Evolutionary conservation across 2,329 filamentous ascomycete species (phyloP).

Genomic region (Aureobasidium musti): DNA sequence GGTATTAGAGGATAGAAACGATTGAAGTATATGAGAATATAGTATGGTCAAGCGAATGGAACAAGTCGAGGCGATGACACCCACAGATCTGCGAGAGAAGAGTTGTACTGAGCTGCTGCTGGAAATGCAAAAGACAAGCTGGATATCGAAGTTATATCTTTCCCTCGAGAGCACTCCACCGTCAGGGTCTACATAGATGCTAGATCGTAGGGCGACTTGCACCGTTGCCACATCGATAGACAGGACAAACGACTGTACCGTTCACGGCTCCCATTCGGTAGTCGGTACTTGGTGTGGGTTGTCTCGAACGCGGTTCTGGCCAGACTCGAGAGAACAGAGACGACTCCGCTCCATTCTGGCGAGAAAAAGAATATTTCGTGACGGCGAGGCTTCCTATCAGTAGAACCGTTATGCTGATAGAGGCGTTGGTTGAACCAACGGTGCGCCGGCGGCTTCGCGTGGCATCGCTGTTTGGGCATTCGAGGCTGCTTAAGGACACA

Average conservation of each 20-base stretch:
- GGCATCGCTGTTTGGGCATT: constrained; percentile 9
- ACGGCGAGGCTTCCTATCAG: constrained; percentile 26
- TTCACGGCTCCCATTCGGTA: constrained; percentile 15
- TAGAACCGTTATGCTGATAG: constrained; percentile 26
- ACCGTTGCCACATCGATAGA: constrained; percentile 27
- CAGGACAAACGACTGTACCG: constrained; percentile 2
- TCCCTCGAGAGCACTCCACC: background rate
- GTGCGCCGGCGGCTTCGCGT: constrained; percentile 23
- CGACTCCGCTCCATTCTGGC: background rate
- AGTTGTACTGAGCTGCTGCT: constrained; percentile 21
- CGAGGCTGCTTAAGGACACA: background rate
- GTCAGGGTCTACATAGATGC: background rate
- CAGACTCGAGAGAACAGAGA: constrained; percentile 12
- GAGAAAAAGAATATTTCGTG: background rate
- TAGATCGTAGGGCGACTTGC: background rate
- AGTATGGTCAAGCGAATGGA: constrained; percentile 15
- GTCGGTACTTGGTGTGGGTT: constrained; percentile 7
- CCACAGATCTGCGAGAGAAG: background rate
- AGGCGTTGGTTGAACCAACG: constrained; percentile 21
- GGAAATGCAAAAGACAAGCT: background rate
- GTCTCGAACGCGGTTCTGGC: constrained; percentile 14
- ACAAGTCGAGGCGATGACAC: background rate
- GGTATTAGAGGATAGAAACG: background rate
- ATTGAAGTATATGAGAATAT: constrained; percentile 5
- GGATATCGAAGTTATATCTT: constrained; percentile 8